A percentile compares a stretch with the other conserved stretches of the same genome.
phyloP scores from a whole-genome alignment of 2,329 filamentous ascomycete genomes.

The Curvularia verruculosa region DNA sequence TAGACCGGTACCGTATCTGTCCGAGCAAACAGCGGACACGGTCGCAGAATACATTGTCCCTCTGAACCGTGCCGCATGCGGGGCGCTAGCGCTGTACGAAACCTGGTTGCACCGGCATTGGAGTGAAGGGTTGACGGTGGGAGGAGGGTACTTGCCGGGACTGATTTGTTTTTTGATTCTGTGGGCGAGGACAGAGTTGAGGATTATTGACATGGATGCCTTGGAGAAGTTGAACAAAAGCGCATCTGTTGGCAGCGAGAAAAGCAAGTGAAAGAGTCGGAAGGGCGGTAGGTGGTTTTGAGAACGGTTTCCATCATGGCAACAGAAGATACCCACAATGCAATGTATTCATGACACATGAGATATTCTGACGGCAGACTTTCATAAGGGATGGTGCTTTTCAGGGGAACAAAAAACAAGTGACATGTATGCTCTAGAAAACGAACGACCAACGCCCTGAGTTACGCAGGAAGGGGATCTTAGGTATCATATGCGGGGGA shows the following conservation, averaged over 20 bases:
- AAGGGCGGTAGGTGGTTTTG: neutral
- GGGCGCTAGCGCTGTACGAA: conserved; percentile 55
- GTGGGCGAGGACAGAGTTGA: conserved; percentile 69
- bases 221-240: conserved; percentile 57
- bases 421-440: conserved; percentile 4
- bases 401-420: neutral
- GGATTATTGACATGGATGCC: conserved; percentile 71
- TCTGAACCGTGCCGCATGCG: conserved; percentile 64
- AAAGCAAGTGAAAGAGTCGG: neutral
- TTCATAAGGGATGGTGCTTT: neutral
- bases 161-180: conserved; percentile 67
- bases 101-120: conserved; percentile 32
- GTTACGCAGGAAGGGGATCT: neutral
- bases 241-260: conserved; percentile 56
- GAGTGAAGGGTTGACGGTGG: conserved; percentile 38
- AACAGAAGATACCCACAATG: conserved; percentile 1
- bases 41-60: conserved; percentile 65
- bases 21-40: conserved; percentile 49
- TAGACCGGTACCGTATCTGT: conserved; percentile 32
- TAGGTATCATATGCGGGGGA: conserved; percentile 12
- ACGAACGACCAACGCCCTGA: conserved; percentile 3
- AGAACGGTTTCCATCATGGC: neutral
- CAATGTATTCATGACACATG: conserved; percentile 1
- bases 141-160: conserved; percentile 50
- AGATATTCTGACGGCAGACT: neutral